phyloP scores from a whole-genome alignment of 2,329 filamentous ascomycete species.

The Penicillium sp. region DNA sequence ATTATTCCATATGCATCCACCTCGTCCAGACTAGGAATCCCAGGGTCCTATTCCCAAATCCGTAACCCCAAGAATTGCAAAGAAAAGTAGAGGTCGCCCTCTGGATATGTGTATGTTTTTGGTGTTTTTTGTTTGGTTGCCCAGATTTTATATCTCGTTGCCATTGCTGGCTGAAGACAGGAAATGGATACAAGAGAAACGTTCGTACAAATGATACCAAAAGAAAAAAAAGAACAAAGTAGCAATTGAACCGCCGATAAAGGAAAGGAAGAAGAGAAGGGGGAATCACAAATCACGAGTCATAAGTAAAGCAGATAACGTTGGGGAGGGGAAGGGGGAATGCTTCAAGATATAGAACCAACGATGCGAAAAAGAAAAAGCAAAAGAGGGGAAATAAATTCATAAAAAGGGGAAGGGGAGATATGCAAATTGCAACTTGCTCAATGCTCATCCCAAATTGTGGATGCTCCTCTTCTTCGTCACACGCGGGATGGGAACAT shows the following conservation, averaged over 20 bases:
- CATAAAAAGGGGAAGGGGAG: neutral
- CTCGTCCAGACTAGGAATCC: neutral
- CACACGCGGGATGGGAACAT: slow-evolving; percentile 35
- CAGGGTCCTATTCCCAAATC: slow-evolving; percentile 12
- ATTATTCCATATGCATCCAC: slow-evolving; percentile 9
- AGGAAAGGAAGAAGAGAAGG: slow-evolving; percentile 3
- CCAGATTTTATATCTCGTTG: slow-evolving; percentile 1
- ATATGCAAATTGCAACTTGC: neutral
- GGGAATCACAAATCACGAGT: slow-evolving; percentile 8
- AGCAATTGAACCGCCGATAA: neutral
- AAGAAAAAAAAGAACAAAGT: neutral
- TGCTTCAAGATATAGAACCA: slow-evolving; percentile 1
- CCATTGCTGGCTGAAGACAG: neutral
- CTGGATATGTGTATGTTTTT: slow-evolving; percentile 20
- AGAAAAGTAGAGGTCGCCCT: slow-evolving; percentile 25
- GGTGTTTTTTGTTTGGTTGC: slow-evolving; percentile 14
- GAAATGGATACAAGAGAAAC: neutral
- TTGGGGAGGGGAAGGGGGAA: neutral
- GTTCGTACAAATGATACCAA: neutral
- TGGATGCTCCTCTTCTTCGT: slow-evolving; percentile 49
- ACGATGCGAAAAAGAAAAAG: neutral
- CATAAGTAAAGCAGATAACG: neutral
- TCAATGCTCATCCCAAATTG: slow-evolving; percentile 31
- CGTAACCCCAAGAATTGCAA: slow-evolving; percentile 8
- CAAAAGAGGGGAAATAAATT: neutral